Evolutionary conservation across 305 asterid species (phyloP).

Genomic region (Solanum hybrid): DNA sequence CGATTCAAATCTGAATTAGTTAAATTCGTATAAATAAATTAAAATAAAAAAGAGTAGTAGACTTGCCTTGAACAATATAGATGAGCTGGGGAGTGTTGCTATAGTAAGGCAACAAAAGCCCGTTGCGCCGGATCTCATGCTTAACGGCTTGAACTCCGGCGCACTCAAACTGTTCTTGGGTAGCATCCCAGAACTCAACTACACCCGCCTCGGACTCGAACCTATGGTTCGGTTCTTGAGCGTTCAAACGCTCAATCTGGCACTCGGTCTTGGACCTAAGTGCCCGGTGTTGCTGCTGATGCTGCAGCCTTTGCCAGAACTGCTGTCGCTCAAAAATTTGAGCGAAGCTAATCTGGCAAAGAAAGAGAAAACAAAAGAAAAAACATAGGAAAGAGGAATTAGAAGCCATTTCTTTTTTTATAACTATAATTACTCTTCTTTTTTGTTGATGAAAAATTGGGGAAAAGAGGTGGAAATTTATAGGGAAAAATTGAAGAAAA

Average conservation of each 20-base stretch:
- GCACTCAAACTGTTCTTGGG: conserved; percentile 40
- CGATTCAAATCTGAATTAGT: background rate
- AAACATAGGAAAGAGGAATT: conserved; percentile 11
- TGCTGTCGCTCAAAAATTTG: conserved; percentile 22
- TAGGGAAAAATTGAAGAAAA: background rate
- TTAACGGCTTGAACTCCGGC: conserved; percentile 47
- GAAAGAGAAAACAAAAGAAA: conserved; percentile 12
- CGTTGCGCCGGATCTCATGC: conserved; percentile 26
- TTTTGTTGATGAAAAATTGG: background rate
- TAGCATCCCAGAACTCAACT: conserved; percentile 50
- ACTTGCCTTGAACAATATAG: conserved; percentile 36
- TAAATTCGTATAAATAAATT: background rate
- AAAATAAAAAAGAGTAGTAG: background rate
- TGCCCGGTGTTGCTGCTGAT: background rate
- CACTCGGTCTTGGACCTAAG: conserved; percentile 19
- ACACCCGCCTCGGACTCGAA: conserved; percentile 45
- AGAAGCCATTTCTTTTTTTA: conserved; percentile 13
- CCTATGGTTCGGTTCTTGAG: conserved; percentile 35
- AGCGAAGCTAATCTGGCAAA: conserved; percentile 21
- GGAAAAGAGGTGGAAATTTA: background rate
- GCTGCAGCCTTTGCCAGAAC: background rate
- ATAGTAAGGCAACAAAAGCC: conserved; percentile 56
- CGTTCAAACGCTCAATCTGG: conserved; percentile 27
- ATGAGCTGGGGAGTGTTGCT: conserved; percentile 50
- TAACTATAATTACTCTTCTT: background rate